Evolutionary conservation across 305 asterid species (phyloP).

Genomic region (Fraxinus greggii): DNA sequence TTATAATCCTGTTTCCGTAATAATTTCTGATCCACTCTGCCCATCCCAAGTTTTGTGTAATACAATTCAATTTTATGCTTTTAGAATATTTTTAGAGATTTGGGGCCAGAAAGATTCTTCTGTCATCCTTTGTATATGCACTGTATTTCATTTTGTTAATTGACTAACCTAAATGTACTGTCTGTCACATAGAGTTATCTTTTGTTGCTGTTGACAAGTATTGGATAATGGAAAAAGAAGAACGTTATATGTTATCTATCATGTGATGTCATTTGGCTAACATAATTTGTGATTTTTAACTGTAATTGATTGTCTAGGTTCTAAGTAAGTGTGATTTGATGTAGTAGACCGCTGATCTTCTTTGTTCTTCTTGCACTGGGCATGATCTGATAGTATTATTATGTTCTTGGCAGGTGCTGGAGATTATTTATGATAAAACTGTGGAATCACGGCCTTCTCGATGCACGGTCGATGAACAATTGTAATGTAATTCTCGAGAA

Average conservation of each 20-base stretch:
- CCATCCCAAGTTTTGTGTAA: background rate
- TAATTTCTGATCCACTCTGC: background rate
- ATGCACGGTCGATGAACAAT: constrained; percentile 69
- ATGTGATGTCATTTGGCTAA: background rate
- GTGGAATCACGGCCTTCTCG: constrained; percentile 94
- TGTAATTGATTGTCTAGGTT: background rate
- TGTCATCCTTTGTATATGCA: background rate
- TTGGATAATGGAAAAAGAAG: background rate
- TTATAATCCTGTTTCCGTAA: background rate
- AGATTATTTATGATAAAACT: constrained; percentile 81
- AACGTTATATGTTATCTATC: background rate
- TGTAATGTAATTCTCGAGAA: constrained; percentile 65
- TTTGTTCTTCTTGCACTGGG: constrained; percentile 2
- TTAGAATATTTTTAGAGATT: background rate
- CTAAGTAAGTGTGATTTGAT: background rate
- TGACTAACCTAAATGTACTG: background rate
- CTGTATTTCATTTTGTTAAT: background rate
- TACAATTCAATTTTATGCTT: background rate
- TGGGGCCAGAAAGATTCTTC: background rate
- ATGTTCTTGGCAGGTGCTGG: constrained; percentile 74
- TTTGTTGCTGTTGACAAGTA: background rate
- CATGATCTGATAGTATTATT: background rate
- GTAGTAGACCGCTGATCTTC: background rate
- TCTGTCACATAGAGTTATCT: background rate
- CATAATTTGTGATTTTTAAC: background rate